Base-by-base conservation (phyloP, 2,329 filamentous ascomycete genomes). In the Fusarium xylarioides region DNA sequence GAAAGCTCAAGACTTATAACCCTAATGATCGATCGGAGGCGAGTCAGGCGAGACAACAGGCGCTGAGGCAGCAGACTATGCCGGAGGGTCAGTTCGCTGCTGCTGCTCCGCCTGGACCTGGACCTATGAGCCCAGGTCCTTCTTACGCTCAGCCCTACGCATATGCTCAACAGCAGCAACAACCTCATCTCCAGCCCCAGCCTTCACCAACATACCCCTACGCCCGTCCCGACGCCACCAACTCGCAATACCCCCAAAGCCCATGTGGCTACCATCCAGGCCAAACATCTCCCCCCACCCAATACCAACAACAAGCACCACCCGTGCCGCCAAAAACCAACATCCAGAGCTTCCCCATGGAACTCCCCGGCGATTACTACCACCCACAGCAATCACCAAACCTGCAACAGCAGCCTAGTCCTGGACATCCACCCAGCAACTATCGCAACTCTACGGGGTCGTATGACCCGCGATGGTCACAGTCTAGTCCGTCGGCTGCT, bases 1-100 rank as follows among this genome's bases (percentile, higher is more conserved):
- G 91, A 52, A 88, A 84, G 76, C 83, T 92, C 66, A 89, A 85
- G 81, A 92, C 90, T 0, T 79, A 89, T 72, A 86, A 88, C 75
- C 87, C 86, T 11, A 85, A 85, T 71, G 86, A 88, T 75, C 82
- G 85, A 14, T 84, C 85, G n/a, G 78, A 78, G 62, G 74, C 77
- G 11, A 42, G 26, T 21, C 66, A 69, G 42, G 66, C 57, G 21
- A 58, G 53, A 38, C 73, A 71, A 32, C 76, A 85, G 12, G 82
- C 83, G 7, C 80, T 85, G 4, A 83, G 84, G 16, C 73, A 79
- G 9, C 83, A 63, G n/a, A 63, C 82, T 18, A 18, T 66, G 14
- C 11, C n/a, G 26, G 44, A 58, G 59, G 30, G 52, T 2, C 59
- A 64, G 9, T 63, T 49, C n/a, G 44, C 37, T 19, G 23, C 8